Conservation (phyloP, 441 rosid genomes). For the Gossypium lobatum region DNA sequence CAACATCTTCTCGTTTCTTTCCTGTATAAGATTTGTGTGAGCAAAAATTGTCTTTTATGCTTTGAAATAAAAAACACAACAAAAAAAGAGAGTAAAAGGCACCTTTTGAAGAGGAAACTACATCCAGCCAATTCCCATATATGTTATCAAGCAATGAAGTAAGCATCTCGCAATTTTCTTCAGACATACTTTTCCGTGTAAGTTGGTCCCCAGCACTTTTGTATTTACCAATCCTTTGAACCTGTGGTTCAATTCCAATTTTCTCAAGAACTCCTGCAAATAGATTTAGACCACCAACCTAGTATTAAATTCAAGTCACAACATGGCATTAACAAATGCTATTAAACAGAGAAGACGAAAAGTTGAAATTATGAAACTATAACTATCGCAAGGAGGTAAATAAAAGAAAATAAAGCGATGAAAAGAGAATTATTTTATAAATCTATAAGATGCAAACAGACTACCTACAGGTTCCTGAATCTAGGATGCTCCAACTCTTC, state of each 20-base stretch:
- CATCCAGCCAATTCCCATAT: slow-evolving; percentile 86
- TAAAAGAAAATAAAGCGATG: neutral
- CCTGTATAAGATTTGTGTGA: slow-evolving; percentile 49
- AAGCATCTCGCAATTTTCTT: slow-evolving; percentile 93
- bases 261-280: slow-evolving; percentile 79
- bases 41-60: slow-evolving; percentile 20
- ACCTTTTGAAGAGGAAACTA: slow-evolving; percentile 76
- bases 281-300: neutral
- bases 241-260: slow-evolving; percentile 83
- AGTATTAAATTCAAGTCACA: slow-evolving; percentile 3
- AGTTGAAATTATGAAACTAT: neutral
- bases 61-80: slow-evolving; percentile 13
- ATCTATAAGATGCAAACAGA: neutral
- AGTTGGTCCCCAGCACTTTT: slow-evolving; percentile 98
- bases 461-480: neutral
- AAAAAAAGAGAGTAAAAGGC: slow-evolving; percentile 15
- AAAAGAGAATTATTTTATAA: neutral
- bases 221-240: slow-evolving; percentile 89
- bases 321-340: neutral
- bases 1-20: slow-evolving; percentile 68
- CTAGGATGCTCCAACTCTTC: neutral
- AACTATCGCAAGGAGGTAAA: neutral
- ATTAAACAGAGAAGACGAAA: neutral
- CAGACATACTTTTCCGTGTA: slow-evolving; percentile 69
- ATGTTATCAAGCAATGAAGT: slow-evolving; percentile 82